Evolutionary conservation across 1,284 basidiomycete species (phyloP).

Genomic region (Moesziomyces globuligerus): DNA sequence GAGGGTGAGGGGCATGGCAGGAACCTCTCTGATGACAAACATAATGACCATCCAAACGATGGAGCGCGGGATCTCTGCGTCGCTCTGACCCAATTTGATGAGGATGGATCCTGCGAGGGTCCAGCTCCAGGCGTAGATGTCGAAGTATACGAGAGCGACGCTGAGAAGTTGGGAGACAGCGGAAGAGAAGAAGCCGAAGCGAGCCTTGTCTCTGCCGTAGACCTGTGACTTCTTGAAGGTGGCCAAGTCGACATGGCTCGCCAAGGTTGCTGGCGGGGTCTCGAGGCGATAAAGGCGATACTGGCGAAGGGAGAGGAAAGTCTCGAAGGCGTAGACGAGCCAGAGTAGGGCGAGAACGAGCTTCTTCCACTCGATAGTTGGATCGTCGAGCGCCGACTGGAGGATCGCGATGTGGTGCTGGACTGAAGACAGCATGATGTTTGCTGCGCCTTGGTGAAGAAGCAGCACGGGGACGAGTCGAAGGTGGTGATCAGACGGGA

Average conservation of each 20-base stretch:
- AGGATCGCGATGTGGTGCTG: conserved; percentile 28
- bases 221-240: conserved; percentile 87
- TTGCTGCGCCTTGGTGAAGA: no score
- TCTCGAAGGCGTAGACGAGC: conserved; percentile 82
- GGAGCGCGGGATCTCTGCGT: conserved; percentile 79
- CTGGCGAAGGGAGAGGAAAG: conserved; percentile 86
- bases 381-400: conserved; percentile 56
- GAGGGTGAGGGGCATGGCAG: conserved; percentile 75
- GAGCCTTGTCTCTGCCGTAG: conserved; percentile 92
- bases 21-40: conserved; percentile 68
- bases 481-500: neutral
- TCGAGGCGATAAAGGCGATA: conserved; percentile 82
- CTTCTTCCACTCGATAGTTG: conserved; percentile 76
- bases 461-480: neutral
- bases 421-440: conserved; percentile 31
- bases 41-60: conserved; percentile 74
- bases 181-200: conserved; percentile 79
- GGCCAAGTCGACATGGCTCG: conserved; percentile 76
- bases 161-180: conserved; percentile 79
- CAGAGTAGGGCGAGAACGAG: conserved; percentile 80
- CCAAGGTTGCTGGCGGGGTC: conserved; percentile 80
- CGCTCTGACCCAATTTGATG: conserved; percentile 22
- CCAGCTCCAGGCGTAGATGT: conserved; percentile 85
- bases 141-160: conserved; percentile 77
- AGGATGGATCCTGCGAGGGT: conserved; percentile 71